Evolutionary conservation across 805 yeast species (phyloP).

Genomic region (Monosporozyma aquatica): DNA sequence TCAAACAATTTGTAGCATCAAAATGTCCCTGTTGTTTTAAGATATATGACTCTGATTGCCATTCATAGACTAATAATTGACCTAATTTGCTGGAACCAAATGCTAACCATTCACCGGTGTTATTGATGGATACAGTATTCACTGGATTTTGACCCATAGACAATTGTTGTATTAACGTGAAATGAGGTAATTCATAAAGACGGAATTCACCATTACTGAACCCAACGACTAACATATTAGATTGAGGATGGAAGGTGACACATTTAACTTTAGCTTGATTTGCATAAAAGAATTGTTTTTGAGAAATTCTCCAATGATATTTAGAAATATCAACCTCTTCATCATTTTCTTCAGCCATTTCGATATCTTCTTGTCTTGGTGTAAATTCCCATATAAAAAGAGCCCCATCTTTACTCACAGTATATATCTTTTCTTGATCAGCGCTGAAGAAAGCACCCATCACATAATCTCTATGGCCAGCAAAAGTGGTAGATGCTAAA

Average conservation of each 20-base stretch:
- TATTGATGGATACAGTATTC: conserved; percentile 69
- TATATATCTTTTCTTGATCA: conserved; percentile 84
- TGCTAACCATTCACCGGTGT: conserved; percentile 92
- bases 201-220: conserved; percentile 86
- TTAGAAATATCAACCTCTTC: conserved; percentile 33
- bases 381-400: conserved; percentile 85
- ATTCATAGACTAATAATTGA: conserved; percentile 93
- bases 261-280: conserved; percentile 59
- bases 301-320: conserved; percentile 74
- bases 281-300: conserved; percentile 65
- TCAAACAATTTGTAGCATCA: conserved; percentile 74
- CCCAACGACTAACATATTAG: conserved; percentile 77
- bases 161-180: conserved; percentile 72
- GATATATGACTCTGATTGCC: conserved; percentile 96
- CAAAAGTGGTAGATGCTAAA: conserved; percentile 70
- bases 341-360: conserved; percentile 35
- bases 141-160: conserved; percentile 89
- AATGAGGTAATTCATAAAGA: conserved; percentile 76
- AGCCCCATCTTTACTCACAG: conserved; percentile 92
- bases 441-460: conserved; percentile 77
- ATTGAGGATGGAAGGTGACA: conserved; percentile 68
- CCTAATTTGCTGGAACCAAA: conserved; percentile 87
- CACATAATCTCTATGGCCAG: conserved; percentile 89
- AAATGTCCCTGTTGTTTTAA: conserved; percentile 96
- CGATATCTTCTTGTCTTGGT: conserved; percentile 42